Base-by-base conservation (phyloP, 139 green algal species). In the Chlorella sp. region DNA sequence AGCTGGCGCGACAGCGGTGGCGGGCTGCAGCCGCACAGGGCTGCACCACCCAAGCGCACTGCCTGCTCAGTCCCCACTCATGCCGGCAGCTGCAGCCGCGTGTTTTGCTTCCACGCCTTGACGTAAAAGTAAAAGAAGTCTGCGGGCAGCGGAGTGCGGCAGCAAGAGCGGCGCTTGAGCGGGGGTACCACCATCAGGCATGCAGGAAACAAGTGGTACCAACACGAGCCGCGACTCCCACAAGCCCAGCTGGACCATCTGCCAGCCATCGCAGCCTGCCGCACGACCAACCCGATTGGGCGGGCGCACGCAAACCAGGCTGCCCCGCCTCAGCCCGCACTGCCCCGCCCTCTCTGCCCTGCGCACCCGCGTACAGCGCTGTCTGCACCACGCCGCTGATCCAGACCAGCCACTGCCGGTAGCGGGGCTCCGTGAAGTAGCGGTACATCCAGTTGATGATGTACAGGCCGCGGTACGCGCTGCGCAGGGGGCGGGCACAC, bases 361-460 rank as follows among this genome's bases (percentile, higher is more conserved):
- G 22, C 22, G 36, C 9, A 40, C 44, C 69, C 69, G 38, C 90
- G 88, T 99, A 99, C 0, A 99, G 77, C 28, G 87, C 91, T 4
- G 97, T 99, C 85, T 99, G 97, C 20, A 99, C 85, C 9, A 96
- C 84, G 26, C 97, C 94, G 43, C 90, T 91, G n/a, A 94, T 88
- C 94, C 94, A 98, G 20, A 97, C 94, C 22, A 99, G 91, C 92
- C 94, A 98, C 81, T 99, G 95, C 44, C 90, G 86, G 88, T 99
- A 99, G 64, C 92, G 82, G 6, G 89, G 87, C 89, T 99, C 97
- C 32, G 96, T 99, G 69, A 94, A 86, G 85, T 92, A 99, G 11
- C 97, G 90, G 89, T 98, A 99, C 60, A 99, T 96, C 97, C 97
- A 99, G 93, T 99, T 99, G n/a, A 99, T 74, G 69, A 99, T 95